phyloP scores from a whole-genome alignment of 2,329 filamentous ascomycete genomes.

The Aplosporella prunicola region DNA sequence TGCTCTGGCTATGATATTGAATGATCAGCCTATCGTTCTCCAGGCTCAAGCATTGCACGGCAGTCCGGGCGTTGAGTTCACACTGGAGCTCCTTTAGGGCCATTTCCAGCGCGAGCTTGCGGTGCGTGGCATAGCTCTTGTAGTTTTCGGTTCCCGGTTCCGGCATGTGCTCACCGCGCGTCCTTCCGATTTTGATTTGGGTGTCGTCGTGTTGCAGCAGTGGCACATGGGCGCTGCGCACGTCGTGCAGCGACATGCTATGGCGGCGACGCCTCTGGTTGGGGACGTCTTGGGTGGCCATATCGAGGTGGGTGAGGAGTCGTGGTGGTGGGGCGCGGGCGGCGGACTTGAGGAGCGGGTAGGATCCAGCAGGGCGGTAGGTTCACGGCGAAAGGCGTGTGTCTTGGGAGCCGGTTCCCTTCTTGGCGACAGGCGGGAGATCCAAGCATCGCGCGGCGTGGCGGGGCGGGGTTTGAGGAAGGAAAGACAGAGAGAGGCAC shows the following conservation, averaged over 20 bases:
- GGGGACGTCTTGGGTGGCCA: too few relatives aligned
- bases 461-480: not conserved
- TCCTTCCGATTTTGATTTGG: conserved; percentile 25
- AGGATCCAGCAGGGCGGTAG: too few relatives aligned
- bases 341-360: too few relatives aligned
- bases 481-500: conserved; percentile 8
- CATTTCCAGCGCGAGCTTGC: conserved; percentile 19
- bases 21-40: conserved; percentile 26
- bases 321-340: too few relatives aligned
- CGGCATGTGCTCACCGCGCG: conserved; percentile 17
- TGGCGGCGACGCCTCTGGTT: conserved; percentile 8
- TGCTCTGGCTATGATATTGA: conserved; percentile 67
- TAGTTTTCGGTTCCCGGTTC: conserved; percentile 19
- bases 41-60: conserved; percentile 18
- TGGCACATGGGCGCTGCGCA: conserved; percentile 13
- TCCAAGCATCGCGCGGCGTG: too few relatives aligned
- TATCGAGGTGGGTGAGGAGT: too few relatives aligned
- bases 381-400: too few relatives aligned
- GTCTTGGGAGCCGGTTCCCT: too few relatives aligned
- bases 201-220: conserved; percentile 18
- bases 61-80: conserved; percentile 18
- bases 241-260: conserved; percentile 5
- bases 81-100: conserved; percentile 18
- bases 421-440: too few relatives aligned
- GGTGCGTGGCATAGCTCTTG: conserved; percentile 18